Conservation (phyloP, 495 filamentous ascomycete species). For the Podospora pseudocomata region DNA sequence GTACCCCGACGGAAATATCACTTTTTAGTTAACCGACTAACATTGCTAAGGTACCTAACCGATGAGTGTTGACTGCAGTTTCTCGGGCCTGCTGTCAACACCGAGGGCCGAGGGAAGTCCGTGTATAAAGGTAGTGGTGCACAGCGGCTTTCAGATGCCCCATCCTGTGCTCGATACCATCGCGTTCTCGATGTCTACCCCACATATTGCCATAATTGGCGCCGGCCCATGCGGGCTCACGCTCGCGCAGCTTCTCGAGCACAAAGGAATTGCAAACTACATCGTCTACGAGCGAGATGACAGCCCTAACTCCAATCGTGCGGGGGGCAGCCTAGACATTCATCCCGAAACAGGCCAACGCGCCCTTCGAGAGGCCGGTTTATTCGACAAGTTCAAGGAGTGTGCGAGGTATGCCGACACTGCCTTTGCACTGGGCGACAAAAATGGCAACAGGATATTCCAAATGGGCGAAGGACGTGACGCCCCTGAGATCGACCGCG, state of each 20-base stretch:
- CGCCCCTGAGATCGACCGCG: slow-evolving; percentile 42
- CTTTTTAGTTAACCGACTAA: too few species aligned
- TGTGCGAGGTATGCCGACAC: slow-evolving; percentile 29
- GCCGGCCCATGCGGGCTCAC: slow-evolving; percentile 57
- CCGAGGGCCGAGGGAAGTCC: too few species aligned
- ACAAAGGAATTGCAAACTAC: slow-evolving; percentile 37
- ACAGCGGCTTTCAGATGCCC: too few species aligned
- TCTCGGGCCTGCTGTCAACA: too few species aligned
- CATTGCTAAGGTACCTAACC: too few species aligned
- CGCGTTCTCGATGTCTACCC: slow-evolving; percentile 11
- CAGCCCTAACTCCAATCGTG: slow-evolving; percentile 33
- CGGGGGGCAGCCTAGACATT: slow-evolving; percentile 57
- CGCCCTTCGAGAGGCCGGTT: slow-evolving; percentile 50
- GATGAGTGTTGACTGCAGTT: too few species aligned
- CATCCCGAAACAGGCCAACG: slow-evolving; percentile 49
- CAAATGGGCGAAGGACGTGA: slow-evolving; percentile 19
- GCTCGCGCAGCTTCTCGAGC: slow-evolving; percentile 53
- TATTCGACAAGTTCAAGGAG: slow-evolving; percentile 46
- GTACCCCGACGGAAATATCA: too few species aligned
- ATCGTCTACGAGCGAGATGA: slow-evolving; percentile 54
- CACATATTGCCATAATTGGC: slow-evolving; percentile 54
- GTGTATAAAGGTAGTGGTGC: too few species aligned
- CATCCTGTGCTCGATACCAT: not conserved
- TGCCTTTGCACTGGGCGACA: slow-evolving; percentile 25
- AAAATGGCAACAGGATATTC: slow-evolving; percentile 21